These are phyloP conservation scores for Nakazawaea wickerhamii DNA, from an alignment of 805 yeast species.

Conservation along the genomic window DNA sequence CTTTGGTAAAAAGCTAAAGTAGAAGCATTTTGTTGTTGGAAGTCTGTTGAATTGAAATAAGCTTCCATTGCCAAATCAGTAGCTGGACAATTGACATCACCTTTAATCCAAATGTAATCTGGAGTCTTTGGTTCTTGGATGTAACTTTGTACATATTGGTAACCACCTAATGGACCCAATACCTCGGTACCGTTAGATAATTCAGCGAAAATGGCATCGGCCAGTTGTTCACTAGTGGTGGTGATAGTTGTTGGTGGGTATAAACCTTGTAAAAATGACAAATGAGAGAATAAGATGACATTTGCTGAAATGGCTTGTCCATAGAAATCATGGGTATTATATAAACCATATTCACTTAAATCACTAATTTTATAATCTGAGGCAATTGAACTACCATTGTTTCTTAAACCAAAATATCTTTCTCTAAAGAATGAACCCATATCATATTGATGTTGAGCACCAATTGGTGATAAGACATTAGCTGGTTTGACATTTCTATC, in stretches of 20 bases:
- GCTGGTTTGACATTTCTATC: slow-evolving; percentile 45
- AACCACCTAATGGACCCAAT: slow-evolving; percentile 35
- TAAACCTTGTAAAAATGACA: slow-evolving; percentile 41
- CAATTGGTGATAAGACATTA: slow-evolving; percentile 35
- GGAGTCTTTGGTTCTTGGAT: slow-evolving; percentile 30
- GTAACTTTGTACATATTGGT: slow-evolving; percentile 39
- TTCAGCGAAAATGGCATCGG: slow-evolving; percentile 25
- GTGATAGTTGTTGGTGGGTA: slow-evolving; percentile 36
- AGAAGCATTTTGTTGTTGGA: slow-evolving; percentile 28
- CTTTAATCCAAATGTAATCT: slow-evolving; percentile 36
- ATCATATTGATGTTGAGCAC: slow-evolving; percentile 32
- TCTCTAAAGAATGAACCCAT: slow-evolving; percentile 36
- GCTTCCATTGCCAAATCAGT: slow-evolving; percentile 28
- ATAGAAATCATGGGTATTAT: slow-evolving; percentile 30
- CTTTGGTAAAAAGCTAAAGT: slow-evolving; percentile 34
- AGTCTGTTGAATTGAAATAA: slow-evolving; percentile 26
- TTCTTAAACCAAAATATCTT: slow-evolving; percentile 35
- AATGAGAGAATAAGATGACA: slow-evolving; percentile 36
- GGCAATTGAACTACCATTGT: slow-evolving; percentile 19
- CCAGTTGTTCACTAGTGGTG: slow-evolving; percentile 20
- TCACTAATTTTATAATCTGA: slow-evolving; percentile 27
- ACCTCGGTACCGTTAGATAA: slow-evolving; percentile 34
- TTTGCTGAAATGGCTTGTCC: slow-evolving; percentile 31
- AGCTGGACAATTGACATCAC: slow-evolving; percentile 37
- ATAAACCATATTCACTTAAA: slow-evolving; percentile 29